These are phyloP conservation scores for Priceomyces medius DNA, from an alignment of 805 yeast genomes.

Conservation along the genomic window DNA sequence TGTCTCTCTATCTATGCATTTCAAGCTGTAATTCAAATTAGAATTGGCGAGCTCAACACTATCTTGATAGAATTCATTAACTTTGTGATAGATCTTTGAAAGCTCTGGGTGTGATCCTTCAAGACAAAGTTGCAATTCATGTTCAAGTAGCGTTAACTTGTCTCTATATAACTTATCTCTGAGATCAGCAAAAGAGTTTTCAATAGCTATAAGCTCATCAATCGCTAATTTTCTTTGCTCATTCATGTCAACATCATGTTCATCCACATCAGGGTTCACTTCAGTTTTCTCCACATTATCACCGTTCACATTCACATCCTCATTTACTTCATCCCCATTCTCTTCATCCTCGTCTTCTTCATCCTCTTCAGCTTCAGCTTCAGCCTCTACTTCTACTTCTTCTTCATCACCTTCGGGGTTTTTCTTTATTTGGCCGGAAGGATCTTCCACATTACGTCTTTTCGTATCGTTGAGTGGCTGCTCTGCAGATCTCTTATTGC, in stretches of 20 bases:
- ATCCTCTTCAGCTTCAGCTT: conserved; percentile 10
- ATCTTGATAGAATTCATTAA: conserved; percentile 72
- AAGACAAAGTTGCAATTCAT: conserved; percentile 81
- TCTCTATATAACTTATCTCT: conserved; percentile 85
- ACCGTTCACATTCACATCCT: conserved; percentile 16
- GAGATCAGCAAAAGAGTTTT: conserved; percentile 78
- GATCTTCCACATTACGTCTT: conserved; percentile 6
- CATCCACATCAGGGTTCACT: conserved; percentile 11
- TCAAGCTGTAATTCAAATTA: conserved; percentile 56
- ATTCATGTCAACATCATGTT: conserved; percentile 25
- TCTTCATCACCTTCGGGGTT: conserved; percentile 18
- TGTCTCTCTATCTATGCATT: conserved; percentile 79
- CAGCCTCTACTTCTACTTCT: conserved; percentile 17
- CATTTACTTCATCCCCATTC: conserved; percentile 16
- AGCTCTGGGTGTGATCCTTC: conserved; percentile 93
- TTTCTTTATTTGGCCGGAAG: conserved; percentile 16
- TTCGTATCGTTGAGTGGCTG: neutral
- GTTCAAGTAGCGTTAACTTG: conserved; percentile 70
- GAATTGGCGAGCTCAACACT: conserved; percentile 50
- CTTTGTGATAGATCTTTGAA: conserved; percentile 63
- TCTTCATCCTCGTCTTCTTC: conserved; percentile 12
- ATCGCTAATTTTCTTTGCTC: conserved; percentile 62
- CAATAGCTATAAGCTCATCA: conserved; percentile 73
- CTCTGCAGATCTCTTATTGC: neutral
- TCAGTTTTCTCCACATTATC: conserved; percentile 13